Evolutionary conservation across 768 basidiomycete species (phyloP).

Genomic region (Lactarius hatsudake): DNA sequence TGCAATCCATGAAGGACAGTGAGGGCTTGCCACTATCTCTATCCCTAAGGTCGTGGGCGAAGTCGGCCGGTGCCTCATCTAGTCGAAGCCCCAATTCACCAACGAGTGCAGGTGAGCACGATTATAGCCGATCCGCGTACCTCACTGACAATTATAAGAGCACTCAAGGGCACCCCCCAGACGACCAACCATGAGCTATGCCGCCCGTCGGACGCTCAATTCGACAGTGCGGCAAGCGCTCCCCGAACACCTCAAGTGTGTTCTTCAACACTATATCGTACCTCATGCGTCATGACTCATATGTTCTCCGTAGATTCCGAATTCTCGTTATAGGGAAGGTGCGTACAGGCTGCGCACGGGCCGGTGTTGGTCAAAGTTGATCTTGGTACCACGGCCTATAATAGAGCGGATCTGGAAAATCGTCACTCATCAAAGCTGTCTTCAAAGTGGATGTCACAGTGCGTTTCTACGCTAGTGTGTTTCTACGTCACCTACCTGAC

Average conservation of each 20-base stretch:
- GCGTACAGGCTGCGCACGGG: neutral
- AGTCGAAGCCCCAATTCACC: neutral
- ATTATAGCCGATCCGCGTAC: no score
- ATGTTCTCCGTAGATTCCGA: neutral
- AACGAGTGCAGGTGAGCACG: neutral
- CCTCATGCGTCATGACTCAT: no score
- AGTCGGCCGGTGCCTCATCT: neutral
- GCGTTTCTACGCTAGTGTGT: neutral
- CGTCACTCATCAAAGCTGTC: slow-evolving; percentile 1
- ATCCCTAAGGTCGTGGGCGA: neutral
- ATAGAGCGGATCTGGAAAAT: slow-evolving; percentile 15
- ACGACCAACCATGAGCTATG: no score
- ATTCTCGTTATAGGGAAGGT: slow-evolving; percentile 18
- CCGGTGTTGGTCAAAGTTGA: no score
- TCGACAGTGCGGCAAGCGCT: neutral
- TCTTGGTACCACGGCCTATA: neutral
- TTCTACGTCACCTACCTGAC: neutral
- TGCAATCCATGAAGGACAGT: neutral
- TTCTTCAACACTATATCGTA: neutral
- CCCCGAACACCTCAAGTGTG: slow-evolving; percentile 2
- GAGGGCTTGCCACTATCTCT: neutral
- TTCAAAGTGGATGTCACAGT: slow-evolving; percentile 16
- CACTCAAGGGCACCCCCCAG: no score
- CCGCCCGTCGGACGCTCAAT: no score
- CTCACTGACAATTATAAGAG: no score